Evolutionary conservation across 148 eudicot species (phyloP).

Genomic region (Silene uniflora): DNA sequence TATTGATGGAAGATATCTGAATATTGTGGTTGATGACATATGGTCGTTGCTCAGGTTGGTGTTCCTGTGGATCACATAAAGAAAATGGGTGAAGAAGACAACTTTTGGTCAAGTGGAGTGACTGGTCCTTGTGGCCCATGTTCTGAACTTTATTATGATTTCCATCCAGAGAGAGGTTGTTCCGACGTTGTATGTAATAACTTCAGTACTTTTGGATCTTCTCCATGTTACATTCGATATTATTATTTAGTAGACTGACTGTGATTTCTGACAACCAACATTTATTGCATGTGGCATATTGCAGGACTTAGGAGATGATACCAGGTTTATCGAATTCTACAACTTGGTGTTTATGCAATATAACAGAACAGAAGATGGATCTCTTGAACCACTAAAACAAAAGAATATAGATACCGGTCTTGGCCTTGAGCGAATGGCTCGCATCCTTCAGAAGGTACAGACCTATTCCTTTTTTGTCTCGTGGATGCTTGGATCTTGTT

Average conservation of each 20-base stretch:
- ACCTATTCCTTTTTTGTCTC: slow-evolving; percentile 2
- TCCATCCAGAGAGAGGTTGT: slow-evolving; percentile 84
- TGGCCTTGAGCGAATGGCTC: slow-evolving; percentile 94
- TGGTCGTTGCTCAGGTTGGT: slow-evolving; percentile 60
- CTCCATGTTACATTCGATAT: neutral
- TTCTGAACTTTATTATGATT: slow-evolving; percentile 95
- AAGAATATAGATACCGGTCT: slow-evolving; percentile 96
- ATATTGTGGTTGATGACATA: neutral
- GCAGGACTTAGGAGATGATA: slow-evolving; percentile 94
- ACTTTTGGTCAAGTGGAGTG: slow-evolving; percentile 96
- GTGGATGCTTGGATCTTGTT: neutral
- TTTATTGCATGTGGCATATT: slow-evolving; percentile 10
- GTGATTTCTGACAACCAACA: neutral
- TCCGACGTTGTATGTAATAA: slow-evolving; percentile 60
- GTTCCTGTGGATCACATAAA: slow-evolving; percentile 75
- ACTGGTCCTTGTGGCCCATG: slow-evolving; percentile 99
- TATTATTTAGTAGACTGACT: neutral
- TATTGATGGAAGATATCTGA: neutral
- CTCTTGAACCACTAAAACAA: slow-evolving; percentile 85
- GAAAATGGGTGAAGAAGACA: slow-evolving; percentile 89
- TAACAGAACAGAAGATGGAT: slow-evolving; percentile 78
- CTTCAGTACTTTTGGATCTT: slow-evolving; percentile 13
- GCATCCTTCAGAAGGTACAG: slow-evolving; percentile 85
- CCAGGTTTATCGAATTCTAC: slow-evolving; percentile 95
- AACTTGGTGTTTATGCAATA: slow-evolving; percentile 98